Evolutionary conservation across 1,284 basidiomycete genomes (phyloP), one percentile per base, ranked within the genome.

Genomic region (Ceratobasidium sp.): DNA sequence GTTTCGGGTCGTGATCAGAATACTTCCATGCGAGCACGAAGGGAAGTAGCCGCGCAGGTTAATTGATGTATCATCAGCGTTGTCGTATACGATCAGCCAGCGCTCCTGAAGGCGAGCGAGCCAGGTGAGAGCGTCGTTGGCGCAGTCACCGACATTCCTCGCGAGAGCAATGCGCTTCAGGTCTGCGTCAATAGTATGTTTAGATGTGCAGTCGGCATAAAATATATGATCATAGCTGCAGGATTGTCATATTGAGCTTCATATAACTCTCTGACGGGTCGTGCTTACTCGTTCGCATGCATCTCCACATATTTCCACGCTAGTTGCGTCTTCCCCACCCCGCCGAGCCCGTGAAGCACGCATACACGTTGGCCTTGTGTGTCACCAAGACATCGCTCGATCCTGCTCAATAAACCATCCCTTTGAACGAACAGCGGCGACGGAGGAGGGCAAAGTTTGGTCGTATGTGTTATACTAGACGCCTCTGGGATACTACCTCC

Each of bases 1-100:
- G n/a, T 67, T 67, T 5, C 65, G 65, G 10, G 65, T 67, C 9
- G 65, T 67, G 23, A 67, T 28, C 6, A 67, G 9, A 5, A 67
- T 50, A 23, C 46, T 50, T 7, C 65, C 65, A 33, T 50, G 44
- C 17, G 44, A 17, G n/a, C 44, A 67, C n/a, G 65, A 3, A 23
- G 65, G 65, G 23, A 67, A 67, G 23, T 67, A 67, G 44, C 26
- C 44, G 26, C 26, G 46, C 20, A 67, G 23, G 17, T 52, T 48
- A 13, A 67, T 12, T 17, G 23, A 10, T 12, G 46, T 38, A n/a
- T 67, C 48, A n/a, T n/a, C n/a, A n/a, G n/a, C n/a, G n/a, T n/a
- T n/a, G n/a, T n/a, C n/a, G n/a, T n/a, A n/a, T n/a, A 23, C 4
- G 3, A 67, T 46, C 65, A 67, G 44, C 65, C 65, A 67, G 26